phyloP scores from a whole-genome alignment of 225 moss, liverwort and hornwort species.

The Marchantia polymorpha region DNA sequence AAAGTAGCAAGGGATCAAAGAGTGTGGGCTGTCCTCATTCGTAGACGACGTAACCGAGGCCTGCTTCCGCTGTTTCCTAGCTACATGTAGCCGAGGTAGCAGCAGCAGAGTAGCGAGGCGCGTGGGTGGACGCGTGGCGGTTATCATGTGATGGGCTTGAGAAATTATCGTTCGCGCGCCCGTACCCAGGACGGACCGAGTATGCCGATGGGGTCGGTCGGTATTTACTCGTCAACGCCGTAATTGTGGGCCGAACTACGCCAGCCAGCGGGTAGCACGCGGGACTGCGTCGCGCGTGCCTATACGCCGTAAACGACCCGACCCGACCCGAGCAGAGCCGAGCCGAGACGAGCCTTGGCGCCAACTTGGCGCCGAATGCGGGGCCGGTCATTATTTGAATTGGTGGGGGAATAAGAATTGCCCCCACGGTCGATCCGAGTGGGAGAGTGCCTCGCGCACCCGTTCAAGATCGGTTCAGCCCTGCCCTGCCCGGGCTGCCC shows the following conservation, averaged over 20 bases:
- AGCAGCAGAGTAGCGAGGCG: too few relatives aligned
- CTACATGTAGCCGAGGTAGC: background rate
- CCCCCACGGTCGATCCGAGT: conserved; percentile 14
- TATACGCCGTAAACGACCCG: too few relatives aligned
- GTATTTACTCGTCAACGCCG: background rate
- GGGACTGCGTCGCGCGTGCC: too few relatives aligned
- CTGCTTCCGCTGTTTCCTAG: background rate
- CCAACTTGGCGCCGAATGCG: background rate
- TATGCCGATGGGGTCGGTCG: background rate
- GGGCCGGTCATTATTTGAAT: background rate
- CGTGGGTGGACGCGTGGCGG: background rate
- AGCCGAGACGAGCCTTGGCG: background rate
- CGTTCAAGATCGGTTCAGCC: conserved; percentile 27
- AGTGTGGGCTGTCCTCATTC: background rate
- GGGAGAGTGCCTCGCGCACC: background rate
- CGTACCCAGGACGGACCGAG: background rate
- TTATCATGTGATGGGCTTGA: background rate
- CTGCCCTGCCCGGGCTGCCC: too few relatives aligned
- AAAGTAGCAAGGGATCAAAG: conserved; percentile 3
- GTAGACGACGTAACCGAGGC: background rate
- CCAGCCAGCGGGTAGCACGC: too few relatives aligned
- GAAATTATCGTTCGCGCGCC: background rate
- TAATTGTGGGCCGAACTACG: too few relatives aligned
- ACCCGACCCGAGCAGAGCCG: background rate
- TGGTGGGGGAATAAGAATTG: background rate